A percentile compares a stretch with the other conserved stretches of the same genome.
Conservation (phyloP, 1,284 basidiomycete genomes). For the Cutaneotrichosporon cutaneum region DNA sequence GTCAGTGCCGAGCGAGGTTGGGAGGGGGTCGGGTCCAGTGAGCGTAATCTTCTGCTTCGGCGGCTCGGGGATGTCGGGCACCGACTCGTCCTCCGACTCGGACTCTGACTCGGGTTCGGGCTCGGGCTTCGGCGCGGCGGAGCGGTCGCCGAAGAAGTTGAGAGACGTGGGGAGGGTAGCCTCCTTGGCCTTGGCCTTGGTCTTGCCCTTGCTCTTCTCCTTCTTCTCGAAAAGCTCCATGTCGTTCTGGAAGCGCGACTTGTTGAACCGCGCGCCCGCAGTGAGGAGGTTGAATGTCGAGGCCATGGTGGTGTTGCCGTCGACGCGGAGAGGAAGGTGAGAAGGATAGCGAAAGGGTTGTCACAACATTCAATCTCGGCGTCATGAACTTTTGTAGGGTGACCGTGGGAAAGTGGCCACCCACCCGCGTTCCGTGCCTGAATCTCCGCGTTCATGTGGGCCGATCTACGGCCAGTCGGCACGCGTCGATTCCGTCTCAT, state of each 20-base stretch:
- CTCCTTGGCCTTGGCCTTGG: slow-evolving; percentile 18
- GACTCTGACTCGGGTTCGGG: slow-evolving; percentile 32
- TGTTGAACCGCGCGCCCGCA: slow-evolving; percentile 73
- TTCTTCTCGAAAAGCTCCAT: slow-evolving; percentile 63
- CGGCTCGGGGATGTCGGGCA: slow-evolving; percentile 36
- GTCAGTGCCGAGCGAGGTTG: slow-evolving; percentile 44
- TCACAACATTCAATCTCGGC: neutral
- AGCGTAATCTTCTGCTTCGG: slow-evolving; percentile 52
- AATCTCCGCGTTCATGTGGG: neutral
- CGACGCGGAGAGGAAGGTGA: neutral
- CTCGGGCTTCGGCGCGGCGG: slow-evolving; percentile 53
- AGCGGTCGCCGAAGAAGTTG: slow-evolving; percentile 83
- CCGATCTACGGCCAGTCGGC: too few species aligned
- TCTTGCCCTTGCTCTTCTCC: slow-evolving; percentile 50
- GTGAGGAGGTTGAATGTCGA: slow-evolving; percentile 72
- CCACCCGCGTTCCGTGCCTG: neutral
- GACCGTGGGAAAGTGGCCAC: slow-evolving; percentile 24
- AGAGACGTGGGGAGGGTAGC: slow-evolving; percentile 66
- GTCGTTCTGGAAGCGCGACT: slow-evolving; percentile 69
- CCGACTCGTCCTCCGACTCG: slow-evolving; percentile 24
- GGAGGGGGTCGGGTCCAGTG: slow-evolving; percentile 47
- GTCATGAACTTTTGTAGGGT: slow-evolving; percentile 18
- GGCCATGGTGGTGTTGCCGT: slow-evolving; percentile 30
- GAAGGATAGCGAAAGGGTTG: neutral
- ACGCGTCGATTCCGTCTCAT: neutral